Percentiles rank a stretch among this genome's conserved stretches.
These are phyloP conservation scores for Penicillium janthinellum DNA, from an alignment of 2,329 filamentous ascomycete genomes.

Conservation along the genomic window DNA sequence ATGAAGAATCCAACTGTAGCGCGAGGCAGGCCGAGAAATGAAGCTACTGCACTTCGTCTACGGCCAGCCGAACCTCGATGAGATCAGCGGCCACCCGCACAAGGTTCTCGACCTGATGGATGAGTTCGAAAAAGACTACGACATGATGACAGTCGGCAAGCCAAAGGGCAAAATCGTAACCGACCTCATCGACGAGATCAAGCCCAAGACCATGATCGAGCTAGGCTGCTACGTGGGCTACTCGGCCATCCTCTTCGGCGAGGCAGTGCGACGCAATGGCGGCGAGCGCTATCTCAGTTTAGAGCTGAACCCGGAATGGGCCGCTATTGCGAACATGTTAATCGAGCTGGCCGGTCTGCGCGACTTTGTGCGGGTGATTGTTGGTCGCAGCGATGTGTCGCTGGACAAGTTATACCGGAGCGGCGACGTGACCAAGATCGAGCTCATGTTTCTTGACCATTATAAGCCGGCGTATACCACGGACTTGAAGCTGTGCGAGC, in stretches of 20 bases:
- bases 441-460: constrained; percentile 78
- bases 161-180: constrained; percentile 72
- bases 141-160: constrained; percentile 78
- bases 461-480: constrained; percentile 74
- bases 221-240: constrained; percentile 82
- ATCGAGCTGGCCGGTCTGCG: constrained; percentile 73
- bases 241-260: constrained; percentile 74
- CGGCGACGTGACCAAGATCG: constrained; percentile 61
- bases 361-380: constrained; percentile 68
- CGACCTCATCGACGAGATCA: constrained; percentile 66
- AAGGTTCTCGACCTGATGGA: constrained; percentile 71
- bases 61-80: constrained; percentile 60
- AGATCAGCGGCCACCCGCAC: constrained; percentile 65
- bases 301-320: constrained; percentile 74
- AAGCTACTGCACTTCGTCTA: constrained; percentile 72
- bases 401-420: constrained; percentile 61
- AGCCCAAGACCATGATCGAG: constrained; percentile 73
- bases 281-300: constrained; percentile 70
- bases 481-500: constrained; percentile 76
- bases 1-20: constrained; percentile 14
- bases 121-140: constrained; percentile 66
- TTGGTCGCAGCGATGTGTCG: constrained; percentile 69
- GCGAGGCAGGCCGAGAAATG: constrained; percentile 71
- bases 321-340: constrained; percentile 67
- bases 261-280: constrained; percentile 64